phyloP scores from a whole-genome alignment of 371 early-diverging fungal genomes.

The Mucor irregularis region DNA sequence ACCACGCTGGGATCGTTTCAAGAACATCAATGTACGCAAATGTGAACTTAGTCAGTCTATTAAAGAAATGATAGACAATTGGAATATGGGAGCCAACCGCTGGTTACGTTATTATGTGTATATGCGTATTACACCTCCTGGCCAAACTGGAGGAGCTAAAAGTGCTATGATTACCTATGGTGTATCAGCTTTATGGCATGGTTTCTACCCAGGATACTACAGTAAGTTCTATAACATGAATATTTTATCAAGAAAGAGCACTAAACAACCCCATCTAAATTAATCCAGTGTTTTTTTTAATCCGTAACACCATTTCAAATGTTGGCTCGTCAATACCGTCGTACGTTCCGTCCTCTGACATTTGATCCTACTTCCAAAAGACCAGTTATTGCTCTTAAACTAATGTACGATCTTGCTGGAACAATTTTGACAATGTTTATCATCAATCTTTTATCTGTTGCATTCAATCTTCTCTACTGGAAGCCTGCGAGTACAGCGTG shows the following conservation, averaged over 20 bases:
- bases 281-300: slow-evolving; percentile 50
- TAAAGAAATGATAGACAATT: slow-evolving; percentile 68
- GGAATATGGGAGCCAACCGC: slow-evolving; percentile 83
- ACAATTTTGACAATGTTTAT: slow-evolving; percentile 60
- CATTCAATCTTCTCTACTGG: slow-evolving; percentile 65
- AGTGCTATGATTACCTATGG: slow-evolving; percentile 70
- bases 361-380: slow-evolving; percentile 37
- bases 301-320: slow-evolving; percentile 53
- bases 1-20: slow-evolving; percentile 51
- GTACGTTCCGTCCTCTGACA: slow-evolving; percentile 64
- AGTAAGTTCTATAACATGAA: slow-evolving; percentile 47
- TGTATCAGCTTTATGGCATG: slow-evolving; percentile 89
- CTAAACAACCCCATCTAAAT: neutral
- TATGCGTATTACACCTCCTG: slow-evolving; percentile 58
- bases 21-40: slow-evolving; percentile 68
- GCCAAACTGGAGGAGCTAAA: slow-evolving; percentile 49
- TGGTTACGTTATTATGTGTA: slow-evolving; percentile 85
- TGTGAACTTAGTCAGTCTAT: slow-evolving; percentile 72
- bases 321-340: slow-evolving; percentile 52
- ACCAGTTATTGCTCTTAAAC: slow-evolving; percentile 33
- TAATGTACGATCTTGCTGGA: slow-evolving; percentile 64
- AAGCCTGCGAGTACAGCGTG: slow-evolving; percentile 54
- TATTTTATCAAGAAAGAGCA: no score
- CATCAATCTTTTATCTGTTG: slow-evolving; percentile 66
- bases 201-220: slow-evolving; percentile 85